phyloP scores from a whole-genome alignment of 2,329 filamentous ascomycete genomes.

The Dryadomyces sulphureus region DNA sequence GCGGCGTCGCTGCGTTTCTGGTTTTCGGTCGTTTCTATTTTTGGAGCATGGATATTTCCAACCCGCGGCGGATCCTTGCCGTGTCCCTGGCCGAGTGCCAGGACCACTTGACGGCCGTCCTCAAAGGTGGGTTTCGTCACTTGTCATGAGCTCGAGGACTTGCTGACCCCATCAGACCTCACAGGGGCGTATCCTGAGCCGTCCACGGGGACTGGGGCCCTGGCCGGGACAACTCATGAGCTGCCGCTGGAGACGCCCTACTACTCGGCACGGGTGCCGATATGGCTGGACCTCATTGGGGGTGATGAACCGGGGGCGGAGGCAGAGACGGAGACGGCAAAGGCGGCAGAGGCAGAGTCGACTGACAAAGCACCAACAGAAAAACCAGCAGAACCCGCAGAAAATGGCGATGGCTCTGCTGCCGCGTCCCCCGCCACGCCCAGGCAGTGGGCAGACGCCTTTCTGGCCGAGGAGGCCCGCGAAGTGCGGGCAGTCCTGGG shows the following conservation, averaged over 20 bases:
- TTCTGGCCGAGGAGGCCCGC: slow-evolving; percentile 43
- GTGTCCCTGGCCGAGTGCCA: slow-evolving; percentile 34
- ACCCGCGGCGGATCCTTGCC: slow-evolving; percentile 43
- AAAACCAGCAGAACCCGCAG: no score
- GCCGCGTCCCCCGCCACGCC: slow-evolving; percentile 13
- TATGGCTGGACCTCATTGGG: slow-evolving; percentile 46
- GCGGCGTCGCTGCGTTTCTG: background rate
- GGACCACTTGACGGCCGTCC: slow-evolving; percentile 30
- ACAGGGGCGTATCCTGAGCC: slow-evolving; percentile 25
- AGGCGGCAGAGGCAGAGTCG: slow-evolving; percentile 11
- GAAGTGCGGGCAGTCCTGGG: slow-evolving; percentile 49
- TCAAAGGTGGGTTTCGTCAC: slow-evolving; percentile 31
- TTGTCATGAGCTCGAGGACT: background rate
- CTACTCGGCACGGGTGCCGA: slow-evolving; percentile 43
- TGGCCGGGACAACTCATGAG: slow-evolving; percentile 45
- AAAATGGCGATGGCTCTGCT: background rate
- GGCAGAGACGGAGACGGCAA: background rate
- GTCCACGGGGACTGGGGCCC: slow-evolving; percentile 7
- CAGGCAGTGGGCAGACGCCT: slow-evolving; percentile 40
- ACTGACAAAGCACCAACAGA: no score
- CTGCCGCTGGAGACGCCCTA: slow-evolving; percentile 42
- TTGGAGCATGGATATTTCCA: slow-evolving; percentile 25
- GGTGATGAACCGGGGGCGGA: background rate
- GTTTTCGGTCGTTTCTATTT: background rate
- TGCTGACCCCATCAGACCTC: slow-evolving; percentile 25